These are phyloP conservation scores for Cladobotryum protrusum DNA, from an alignment of 2,329 filamentous ascomycete genomes.

Conservation along the genomic window DNA sequence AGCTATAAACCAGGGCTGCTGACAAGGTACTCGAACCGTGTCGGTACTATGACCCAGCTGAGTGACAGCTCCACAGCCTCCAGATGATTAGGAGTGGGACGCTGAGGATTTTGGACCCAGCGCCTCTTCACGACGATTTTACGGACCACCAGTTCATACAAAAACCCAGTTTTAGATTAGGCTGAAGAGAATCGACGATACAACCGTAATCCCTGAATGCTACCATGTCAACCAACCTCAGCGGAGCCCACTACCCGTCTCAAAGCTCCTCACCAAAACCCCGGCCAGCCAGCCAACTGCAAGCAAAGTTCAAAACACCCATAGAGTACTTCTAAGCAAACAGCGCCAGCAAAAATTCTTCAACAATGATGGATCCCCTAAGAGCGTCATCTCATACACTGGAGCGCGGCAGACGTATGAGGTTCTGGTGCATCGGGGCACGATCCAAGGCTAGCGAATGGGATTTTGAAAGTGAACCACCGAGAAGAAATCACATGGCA, in stretches of 20 bases:
- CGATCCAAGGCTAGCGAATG: background rate
- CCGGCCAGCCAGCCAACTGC: background rate
- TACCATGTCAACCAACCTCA: background rate
- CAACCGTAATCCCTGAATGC: background rate
- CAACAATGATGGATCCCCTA: background rate
- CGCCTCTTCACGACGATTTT: background rate
- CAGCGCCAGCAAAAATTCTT: background rate
- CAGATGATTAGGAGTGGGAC: slow-evolving; percentile 22
- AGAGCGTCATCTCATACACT: background rate
- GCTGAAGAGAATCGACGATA: background rate
- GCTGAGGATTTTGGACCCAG: slow-evolving; percentile 7
- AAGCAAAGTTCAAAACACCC: slow-evolving; percentile 8
- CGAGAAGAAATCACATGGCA: background rate
- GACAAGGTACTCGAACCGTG: background rate
- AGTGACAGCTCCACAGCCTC: slow-evolving; percentile 26
- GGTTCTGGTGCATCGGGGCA: background rate
- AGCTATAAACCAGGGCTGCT: background rate
- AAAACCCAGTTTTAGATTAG: slow-evolving; percentile 13
- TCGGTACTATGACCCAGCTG: slow-evolving; percentile 19
- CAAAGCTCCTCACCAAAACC: background rate
- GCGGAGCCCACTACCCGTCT: background rate
- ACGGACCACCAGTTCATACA: slow-evolving; percentile 8
- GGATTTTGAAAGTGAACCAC: background rate
- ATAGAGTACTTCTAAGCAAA: slow-evolving; percentile 1
- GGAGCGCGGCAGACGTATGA: background rate